These are phyloP conservation scores for Artemisia argyi DNA, from an alignment of 129 eudicot genomes.

Conservation along the genomic window DNA sequence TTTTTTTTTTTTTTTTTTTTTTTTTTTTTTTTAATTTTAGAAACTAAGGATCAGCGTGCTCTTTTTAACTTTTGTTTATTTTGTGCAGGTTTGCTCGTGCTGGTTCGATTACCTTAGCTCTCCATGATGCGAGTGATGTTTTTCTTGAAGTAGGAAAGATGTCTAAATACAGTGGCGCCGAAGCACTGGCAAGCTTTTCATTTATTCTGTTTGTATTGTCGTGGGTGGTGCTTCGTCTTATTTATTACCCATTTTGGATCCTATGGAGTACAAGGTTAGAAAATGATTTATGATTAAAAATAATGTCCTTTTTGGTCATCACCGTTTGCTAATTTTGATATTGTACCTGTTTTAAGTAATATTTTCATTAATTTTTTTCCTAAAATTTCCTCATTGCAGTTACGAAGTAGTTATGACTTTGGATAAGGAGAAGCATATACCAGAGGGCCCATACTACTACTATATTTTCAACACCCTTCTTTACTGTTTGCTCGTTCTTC, in stretches of 20 bases:
- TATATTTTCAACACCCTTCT: constrained; percentile 81
- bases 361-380: not conserved
- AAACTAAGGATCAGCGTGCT: not conserved
- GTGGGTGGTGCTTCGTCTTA: constrained; percentile 89
- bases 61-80: not conserved
- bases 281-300: not conserved
- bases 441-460: constrained; percentile 73
- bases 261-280: constrained; percentile 91
- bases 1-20: too few relatives aligned
- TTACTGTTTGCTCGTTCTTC: constrained; percentile 79
- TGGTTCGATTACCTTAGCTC: constrained; percentile 84
- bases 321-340: not conserved
- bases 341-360: not conserved
- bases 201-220: constrained; percentile 80
- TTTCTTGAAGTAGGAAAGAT: constrained; percentile 89
- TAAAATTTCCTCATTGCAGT: constrained; percentile 38
- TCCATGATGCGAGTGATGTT: constrained; percentile 94
- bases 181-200: constrained; percentile 82
- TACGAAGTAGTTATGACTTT: constrained; percentile 67
- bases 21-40: too few relatives aligned
- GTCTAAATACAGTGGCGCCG: constrained; percentile 87
- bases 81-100: constrained; percentile 74
- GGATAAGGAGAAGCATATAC: constrained; percentile 73
- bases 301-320: constrained; percentile 1
- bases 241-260: constrained; percentile 86